Percentiles rank a stretch among this genome's conserved stretches.
phyloP scores from a whole-genome alignment of 2,329 filamentous ascomycete genomes.

The Colletotrichum scovillei region DNA sequence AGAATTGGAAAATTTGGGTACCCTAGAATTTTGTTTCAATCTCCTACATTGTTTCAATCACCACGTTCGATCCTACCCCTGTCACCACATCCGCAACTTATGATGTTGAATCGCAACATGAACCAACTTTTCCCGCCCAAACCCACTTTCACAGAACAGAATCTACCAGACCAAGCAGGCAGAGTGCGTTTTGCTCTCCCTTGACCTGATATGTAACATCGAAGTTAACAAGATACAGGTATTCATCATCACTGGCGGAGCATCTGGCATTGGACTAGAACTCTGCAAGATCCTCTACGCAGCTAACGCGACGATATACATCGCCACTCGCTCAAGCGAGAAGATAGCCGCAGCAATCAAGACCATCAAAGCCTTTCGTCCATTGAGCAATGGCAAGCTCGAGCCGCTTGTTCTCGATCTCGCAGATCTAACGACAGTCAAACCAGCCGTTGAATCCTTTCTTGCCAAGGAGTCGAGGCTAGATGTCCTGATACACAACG shows the following conservation, averaged over 20 bases:
- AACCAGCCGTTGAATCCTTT: background rate
- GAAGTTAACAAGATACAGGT: background rate
- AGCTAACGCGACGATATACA: background rate
- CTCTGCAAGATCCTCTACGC: background rate
- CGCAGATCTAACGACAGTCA: background rate
- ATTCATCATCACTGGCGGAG: background rate
- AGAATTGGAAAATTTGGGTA: background rate
- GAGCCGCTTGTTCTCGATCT: background rate
- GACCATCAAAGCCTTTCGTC: background rate
- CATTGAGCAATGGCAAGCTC: background rate
- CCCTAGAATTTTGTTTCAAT: fast-evolving
- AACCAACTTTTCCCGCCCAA: background rate
- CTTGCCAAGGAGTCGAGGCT: background rate
- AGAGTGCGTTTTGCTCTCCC: background rate
- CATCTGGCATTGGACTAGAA: background rate
- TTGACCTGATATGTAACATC: background rate
- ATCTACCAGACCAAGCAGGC: background rate
- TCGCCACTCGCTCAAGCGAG: background rate
- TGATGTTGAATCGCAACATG: background rate
- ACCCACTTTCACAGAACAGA: background rate
- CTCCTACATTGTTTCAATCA: too few relatives aligned
- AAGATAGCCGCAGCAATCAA: background rate
- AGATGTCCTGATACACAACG: background rate
- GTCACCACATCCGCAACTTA: background rate
- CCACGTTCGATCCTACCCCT: background rate